These are phyloP conservation scores for Euphorbia celastroides DNA, from an alignment of 441 rosid genomes.

Conservation along the genomic window DNA sequence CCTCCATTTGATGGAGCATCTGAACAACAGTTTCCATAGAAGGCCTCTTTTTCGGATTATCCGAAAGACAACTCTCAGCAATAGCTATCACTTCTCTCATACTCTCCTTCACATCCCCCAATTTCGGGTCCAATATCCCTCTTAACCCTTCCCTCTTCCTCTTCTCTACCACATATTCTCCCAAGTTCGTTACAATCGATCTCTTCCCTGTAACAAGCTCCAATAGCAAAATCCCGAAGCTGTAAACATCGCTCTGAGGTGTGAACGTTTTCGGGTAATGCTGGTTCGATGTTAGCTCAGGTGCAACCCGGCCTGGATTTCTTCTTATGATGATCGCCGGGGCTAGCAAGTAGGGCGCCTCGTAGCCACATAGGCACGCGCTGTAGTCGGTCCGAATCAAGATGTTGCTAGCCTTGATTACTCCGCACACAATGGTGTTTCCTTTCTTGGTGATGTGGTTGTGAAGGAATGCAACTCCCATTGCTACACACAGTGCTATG, in stretches of 20 bases:
- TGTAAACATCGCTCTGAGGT: slow-evolving; percentile 27
- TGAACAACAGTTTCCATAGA: slow-evolving; percentile 23
- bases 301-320: slow-evolving; percentile 27
- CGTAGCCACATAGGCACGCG: slow-evolving; percentile 10
- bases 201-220: slow-evolving; percentile 29
- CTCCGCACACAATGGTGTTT: slow-evolving; percentile 9
- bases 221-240: slow-evolving; percentile 28
- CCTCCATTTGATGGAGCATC: slow-evolving; percentile 22
- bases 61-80: slow-evolving; percentile 17
- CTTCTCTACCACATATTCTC: slow-evolving; percentile 18
- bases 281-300: slow-evolving; percentile 20
- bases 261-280: slow-evolving; percentile 17
- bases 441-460: slow-evolving; percentile 20
- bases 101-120: slow-evolving; percentile 24
- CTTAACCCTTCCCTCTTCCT: slow-evolving; percentile 20
- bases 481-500: slow-evolving; percentile 28
- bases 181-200: slow-evolving; percentile 22
- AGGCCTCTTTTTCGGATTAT: slow-evolving; percentile 21
- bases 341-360: slow-evolving; percentile 11
- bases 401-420: slow-evolving; percentile 11
- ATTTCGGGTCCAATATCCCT: slow-evolving; percentile 22
- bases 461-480: slow-evolving; percentile 28
- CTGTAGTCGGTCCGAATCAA: slow-evolving; percentile 7
- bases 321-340: slow-evolving; percentile 20
- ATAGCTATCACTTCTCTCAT: slow-evolving; percentile 23